A percentile compares a stretch with the other conserved stretches of the same genome.
These are phyloP conservation scores for Plasmodium chabaudi DNA, from an alignment of 169 alveolate species.

Conservation along the genomic window DNA sequence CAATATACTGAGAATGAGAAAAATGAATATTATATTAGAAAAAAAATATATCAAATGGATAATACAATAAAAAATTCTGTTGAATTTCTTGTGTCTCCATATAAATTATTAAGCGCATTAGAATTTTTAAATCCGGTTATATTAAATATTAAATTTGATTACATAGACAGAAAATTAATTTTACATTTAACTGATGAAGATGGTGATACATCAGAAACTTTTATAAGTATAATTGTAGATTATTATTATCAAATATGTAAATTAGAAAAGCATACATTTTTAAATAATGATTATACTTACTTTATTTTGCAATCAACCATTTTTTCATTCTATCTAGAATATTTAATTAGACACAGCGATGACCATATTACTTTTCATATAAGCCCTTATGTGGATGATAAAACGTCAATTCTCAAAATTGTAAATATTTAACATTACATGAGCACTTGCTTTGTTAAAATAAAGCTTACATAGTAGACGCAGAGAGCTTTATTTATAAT, in stretches of 20 bases:
- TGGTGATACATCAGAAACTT: conserved; percentile 75
- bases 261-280: conserved; percentile 55
- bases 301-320: conserved; percentile 26
- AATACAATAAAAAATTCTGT: conserved; percentile 22
- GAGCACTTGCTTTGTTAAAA: background rate
- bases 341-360: conserved; percentile 30
- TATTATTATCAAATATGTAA: conserved; percentile 32
- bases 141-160: conserved; percentile 76
- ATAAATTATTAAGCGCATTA: conserved; percentile 53
- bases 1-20: conserved; percentile 8
- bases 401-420: conserved; percentile 46
- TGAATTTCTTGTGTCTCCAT: conserved; percentile 64
- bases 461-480: too few relatives aligned
- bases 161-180: conserved; percentile 19
- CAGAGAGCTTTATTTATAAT: background rate
- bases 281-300: conserved; percentile 34
- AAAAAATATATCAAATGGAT: conserved; percentile 33
- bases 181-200: conserved; percentile 69
- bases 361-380: conserved; percentile 53
- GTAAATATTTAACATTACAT: conserved; percentile 10
- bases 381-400: conserved; percentile 30
- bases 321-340: conserved; percentile 60
- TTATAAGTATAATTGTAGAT: conserved; percentile 38
- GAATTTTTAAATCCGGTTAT: conserved; percentile 55
- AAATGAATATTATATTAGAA: conserved; percentile 53